Conservation (phyloP, 73 alveolate species). For the Effrenium voratum region DNA sequence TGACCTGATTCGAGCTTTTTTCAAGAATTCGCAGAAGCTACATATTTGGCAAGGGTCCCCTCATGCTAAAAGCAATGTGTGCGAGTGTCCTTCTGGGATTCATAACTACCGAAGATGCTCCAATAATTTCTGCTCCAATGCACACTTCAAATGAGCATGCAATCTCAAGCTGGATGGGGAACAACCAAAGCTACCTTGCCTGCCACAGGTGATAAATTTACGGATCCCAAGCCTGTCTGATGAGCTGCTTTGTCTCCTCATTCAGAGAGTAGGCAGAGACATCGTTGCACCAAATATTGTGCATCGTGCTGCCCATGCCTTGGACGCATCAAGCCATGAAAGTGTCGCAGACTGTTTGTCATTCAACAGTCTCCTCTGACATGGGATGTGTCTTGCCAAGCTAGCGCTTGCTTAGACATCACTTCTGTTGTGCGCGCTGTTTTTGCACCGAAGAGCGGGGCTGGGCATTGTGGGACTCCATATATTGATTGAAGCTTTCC, state of each 20-base stretch:
- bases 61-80: no score
- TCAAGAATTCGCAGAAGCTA: no score
- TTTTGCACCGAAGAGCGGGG: not conserved
- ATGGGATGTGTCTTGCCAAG: not conserved
- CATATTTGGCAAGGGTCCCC: no score
- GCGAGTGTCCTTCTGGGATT: no score
- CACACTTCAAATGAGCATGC: no score
- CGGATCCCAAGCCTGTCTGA: not conserved
- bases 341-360: no score
- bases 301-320: constrained; percentile 33
- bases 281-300: constrained; percentile 62
- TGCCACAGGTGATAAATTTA: no score
- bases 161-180: no score
- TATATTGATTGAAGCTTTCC: constrained; percentile 43
- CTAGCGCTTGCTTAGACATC: not conserved
- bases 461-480: constrained; percentile 3
- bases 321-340: not conserved
- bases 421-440: not conserved
- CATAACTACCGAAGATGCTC: no score
- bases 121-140: no score
- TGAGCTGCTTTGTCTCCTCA: constrained; percentile 15
- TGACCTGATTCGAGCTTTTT: no score
- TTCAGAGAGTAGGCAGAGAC: constrained; percentile 64
- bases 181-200: no score
- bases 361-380: not conserved